Conservation (phyloP, 1,284 basidiomycete species). For the Neotropicomus parvogracilis region DNA sequence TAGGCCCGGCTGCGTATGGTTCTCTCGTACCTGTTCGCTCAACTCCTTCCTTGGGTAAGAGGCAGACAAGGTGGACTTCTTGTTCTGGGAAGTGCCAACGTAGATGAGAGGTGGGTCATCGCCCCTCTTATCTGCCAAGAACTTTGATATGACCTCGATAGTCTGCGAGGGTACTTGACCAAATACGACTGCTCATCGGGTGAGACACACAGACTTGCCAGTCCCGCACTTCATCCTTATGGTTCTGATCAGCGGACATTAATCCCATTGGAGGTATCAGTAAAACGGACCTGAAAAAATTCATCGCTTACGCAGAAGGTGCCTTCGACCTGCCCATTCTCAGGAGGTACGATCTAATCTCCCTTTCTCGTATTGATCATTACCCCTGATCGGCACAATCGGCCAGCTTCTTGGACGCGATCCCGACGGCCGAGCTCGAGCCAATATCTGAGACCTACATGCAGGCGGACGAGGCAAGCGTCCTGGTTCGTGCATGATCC, state of each 20-base stretch:
- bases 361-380: not conserved
- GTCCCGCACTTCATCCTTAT: not conserved
- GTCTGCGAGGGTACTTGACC: constrained; percentile 93
- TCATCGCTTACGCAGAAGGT: constrained; percentile 81
- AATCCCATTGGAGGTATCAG: constrained; percentile 98
- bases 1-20: constrained; percentile 94
- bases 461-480: constrained; percentile 85
- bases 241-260: constrained; percentile 70
- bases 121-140: not conserved
- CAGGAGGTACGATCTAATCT: constrained; percentile 47
- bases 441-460: constrained; percentile 93
- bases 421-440: constrained; percentile 95
- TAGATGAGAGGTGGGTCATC: constrained; percentile 87
- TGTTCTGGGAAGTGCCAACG: constrained; percentile 95
- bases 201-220: constrained; percentile 27
- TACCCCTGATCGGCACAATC: not conserved
- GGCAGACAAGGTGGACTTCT: constrained; percentile 84
- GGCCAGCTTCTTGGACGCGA: constrained; percentile 81
- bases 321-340: constrained; percentile 86
- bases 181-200: constrained; percentile 95
- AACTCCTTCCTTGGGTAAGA: constrained; percentile 90
- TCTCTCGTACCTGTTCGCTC: constrained; percentile 95
- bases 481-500: not conserved
- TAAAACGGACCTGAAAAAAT: constrained; percentile 96
- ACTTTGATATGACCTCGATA: constrained; percentile 29